Evolutionary conservation across 1,139 yeast genomes (phyloP).

Genomic region (Pichia sp.): DNA sequence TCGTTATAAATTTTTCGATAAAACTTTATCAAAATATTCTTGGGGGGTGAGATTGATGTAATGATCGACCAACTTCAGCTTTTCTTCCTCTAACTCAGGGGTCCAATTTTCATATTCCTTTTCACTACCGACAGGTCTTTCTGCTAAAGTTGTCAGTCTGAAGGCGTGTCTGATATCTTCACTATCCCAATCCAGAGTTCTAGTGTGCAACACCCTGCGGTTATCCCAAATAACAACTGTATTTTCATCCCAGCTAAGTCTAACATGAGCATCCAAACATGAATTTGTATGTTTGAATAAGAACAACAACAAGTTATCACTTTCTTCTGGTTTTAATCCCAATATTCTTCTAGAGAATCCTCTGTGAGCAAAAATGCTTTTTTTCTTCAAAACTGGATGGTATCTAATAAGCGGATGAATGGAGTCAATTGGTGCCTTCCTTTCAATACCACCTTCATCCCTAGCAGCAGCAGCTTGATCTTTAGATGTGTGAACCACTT

Average conservation of each 20-base stretch:
- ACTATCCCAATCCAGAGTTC: constrained; percentile 56
- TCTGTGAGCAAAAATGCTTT: constrained; percentile 53
- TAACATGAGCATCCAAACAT: constrained; percentile 50
- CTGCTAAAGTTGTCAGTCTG: constrained; percentile 65
- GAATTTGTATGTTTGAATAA: constrained; percentile 48
- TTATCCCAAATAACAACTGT: constrained; percentile 74
- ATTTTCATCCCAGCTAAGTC: constrained; percentile 54
- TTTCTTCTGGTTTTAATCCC: constrained; percentile 63
- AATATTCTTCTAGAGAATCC: constrained; percentile 59
- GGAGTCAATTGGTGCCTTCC: constrained; percentile 54
- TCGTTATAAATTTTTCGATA: constrained; percentile 16
- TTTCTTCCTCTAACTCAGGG: constrained; percentile 33
- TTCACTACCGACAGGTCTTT: constrained; percentile 31
- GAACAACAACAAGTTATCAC: constrained; percentile 50
- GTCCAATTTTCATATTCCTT: constrained; percentile 33
- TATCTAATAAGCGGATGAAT: constrained; percentile 66
- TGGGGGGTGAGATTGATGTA: constrained; percentile 7
- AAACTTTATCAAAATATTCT: constrained; percentile 9
- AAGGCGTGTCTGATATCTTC: constrained; percentile 61
- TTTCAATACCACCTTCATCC: constrained; percentile 54
- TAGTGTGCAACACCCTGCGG: constrained; percentile 60
- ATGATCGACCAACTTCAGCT: constrained; percentile 19
- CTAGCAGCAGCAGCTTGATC: constrained; percentile 61
- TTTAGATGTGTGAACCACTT: constrained; percentile 63
- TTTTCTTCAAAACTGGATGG: constrained; percentile 65